Conservation (phyloP, 2,329 filamentous ascomycete genomes). For the Madurella mycetomatis region DNA sequence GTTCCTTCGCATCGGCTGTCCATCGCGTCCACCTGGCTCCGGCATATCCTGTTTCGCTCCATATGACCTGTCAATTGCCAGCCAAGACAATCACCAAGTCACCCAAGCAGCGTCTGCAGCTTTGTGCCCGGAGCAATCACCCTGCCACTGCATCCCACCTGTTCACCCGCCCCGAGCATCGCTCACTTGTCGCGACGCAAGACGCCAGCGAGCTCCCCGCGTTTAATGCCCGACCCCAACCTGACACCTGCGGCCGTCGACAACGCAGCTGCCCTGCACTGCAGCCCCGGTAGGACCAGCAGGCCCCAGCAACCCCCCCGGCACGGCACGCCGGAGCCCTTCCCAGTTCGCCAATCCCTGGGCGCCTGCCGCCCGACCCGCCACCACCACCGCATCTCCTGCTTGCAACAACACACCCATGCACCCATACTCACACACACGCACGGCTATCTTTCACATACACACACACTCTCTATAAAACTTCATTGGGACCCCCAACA, state of each 20-base stretch:
- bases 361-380: slow-evolving; percentile 18
- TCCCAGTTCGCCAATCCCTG: slow-evolving; percentile 18
- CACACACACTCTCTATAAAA: slow-evolving; percentile 11
- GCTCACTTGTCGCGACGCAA: slow-evolving; percentile 16
- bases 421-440: slow-evolving; percentile 1
- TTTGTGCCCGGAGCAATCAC: not conserved
- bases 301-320: slow-evolving; percentile 10
- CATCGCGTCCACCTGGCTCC: slow-evolving; percentile 5
- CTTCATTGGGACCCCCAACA: not conserved
- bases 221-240: slow-evolving; percentile 29
- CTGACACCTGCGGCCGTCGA: slow-evolving; percentile 21
- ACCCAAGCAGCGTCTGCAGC: not conserved
- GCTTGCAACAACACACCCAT: not conserved
- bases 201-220: slow-evolving; percentile 23
- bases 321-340: slow-evolving; percentile 16
- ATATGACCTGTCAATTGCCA: slow-evolving; percentile 15
- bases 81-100: not conserved
- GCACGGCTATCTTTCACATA: too few relatives aligned
- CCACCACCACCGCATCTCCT: slow-evolving; percentile 11
- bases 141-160: slow-evolving; percentile 18
- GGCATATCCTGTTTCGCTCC: slow-evolving; percentile 1
- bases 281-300: slow-evolving; percentile 16
- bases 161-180: slow-evolving; percentile 8
- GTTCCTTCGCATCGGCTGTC: not conserved
- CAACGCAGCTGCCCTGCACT: slow-evolving; percentile 22